Evolutionary conservation across 106 monocot species (phyloP).

Genomic region (Phalaenopsis equestris): DNA sequence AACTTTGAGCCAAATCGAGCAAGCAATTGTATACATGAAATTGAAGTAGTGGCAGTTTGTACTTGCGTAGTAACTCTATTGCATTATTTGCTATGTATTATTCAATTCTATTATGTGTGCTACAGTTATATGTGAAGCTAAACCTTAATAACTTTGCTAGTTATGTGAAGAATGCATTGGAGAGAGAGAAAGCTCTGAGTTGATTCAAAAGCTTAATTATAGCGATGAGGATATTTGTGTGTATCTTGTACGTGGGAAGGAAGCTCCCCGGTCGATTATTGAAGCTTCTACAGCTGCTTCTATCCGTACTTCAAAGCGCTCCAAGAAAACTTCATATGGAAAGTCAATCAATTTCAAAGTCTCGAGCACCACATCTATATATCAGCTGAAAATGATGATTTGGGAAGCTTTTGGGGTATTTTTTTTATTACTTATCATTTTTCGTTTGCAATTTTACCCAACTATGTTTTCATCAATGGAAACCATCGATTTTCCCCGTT

Average conservation of each 20-base stretch:
- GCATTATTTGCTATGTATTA: not conserved
- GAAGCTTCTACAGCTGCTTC: conserved; percentile 39
- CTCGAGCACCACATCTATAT: conserved; percentile 73
- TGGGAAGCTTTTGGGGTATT: conserved; percentile 99
- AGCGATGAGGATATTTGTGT: conserved; percentile 67
- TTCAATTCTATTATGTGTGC: not conserved
- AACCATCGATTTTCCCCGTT: not conserved
- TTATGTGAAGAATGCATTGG: conserved; percentile 92
- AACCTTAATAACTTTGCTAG: conserved; percentile 21
- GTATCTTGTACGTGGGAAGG: conserved; percentile 84
- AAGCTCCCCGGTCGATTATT: conserved; percentile 75
- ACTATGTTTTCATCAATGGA: not conserved
- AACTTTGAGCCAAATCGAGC: not conserved
- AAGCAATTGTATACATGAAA: not conserved
- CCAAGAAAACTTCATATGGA: conserved; percentile 61
- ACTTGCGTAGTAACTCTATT: not conserved
- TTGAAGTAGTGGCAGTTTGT: not conserved
- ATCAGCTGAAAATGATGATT: conserved; percentile 98
- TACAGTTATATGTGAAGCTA: not conserved
- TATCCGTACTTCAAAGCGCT: conserved; percentile 80
- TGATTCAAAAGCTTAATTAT: conserved; percentile 86
- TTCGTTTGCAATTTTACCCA: not conserved
- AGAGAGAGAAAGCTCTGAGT: conserved; percentile 77
- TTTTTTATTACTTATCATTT: not conserved
- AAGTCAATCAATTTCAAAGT: conserved; percentile 72